Evolutionary conservation across 1,284 basidiomycete species (phyloP).

Genomic region (Papiliotrema laurentii): DNA sequence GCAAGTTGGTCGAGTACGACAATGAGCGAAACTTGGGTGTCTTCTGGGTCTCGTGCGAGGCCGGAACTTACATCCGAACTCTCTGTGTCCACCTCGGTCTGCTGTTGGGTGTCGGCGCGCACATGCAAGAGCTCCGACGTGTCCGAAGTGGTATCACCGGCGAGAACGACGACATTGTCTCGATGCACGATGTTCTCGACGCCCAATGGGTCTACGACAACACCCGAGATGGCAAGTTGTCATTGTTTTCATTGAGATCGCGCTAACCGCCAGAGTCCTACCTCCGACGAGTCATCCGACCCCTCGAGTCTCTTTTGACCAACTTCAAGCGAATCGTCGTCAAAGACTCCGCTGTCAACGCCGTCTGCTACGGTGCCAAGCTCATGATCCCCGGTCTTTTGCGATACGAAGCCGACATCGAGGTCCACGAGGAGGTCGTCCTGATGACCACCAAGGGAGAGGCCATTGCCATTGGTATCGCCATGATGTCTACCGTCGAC

Average conservation of each 20-base stretch:
- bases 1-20: conserved; percentile 94
- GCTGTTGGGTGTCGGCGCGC: conserved; percentile 91
- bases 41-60: conserved; percentile 98
- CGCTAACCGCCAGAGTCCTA: conserved; percentile 70
- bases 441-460: conserved; percentile 99
- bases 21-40: conserved; percentile 95
- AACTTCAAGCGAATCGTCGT: conserved; percentile 99
- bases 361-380: conserved; percentile 98
- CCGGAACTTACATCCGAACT: conserved; percentile 97
- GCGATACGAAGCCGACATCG: conserved; percentile 94
- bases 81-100: conserved; percentile 96
- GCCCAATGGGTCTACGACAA: conserved; percentile 99
- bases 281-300: conserved; percentile 89
- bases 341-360: conserved; percentile 98
- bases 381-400: conserved; percentile 99
- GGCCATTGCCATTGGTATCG: conserved; percentile 92
- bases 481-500: conserved; percentile 99
- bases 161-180: conserved; percentile 97
- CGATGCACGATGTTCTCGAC: conserved; percentile 99
- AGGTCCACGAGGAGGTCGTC: conserved; percentile 94
- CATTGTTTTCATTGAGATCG: neutral
- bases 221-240: conserved; percentile 79
- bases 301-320: conserved; percentile 87
- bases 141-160: conserved; percentile 94
- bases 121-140: conserved; percentile 98